A percentile compares a stretch with the other conserved stretches of the same genome.
These are phyloP conservation scores for Penicillium thymicola DNA, from an alignment of 2,329 filamentous ascomycete species.

Conservation along the genomic window DNA sequence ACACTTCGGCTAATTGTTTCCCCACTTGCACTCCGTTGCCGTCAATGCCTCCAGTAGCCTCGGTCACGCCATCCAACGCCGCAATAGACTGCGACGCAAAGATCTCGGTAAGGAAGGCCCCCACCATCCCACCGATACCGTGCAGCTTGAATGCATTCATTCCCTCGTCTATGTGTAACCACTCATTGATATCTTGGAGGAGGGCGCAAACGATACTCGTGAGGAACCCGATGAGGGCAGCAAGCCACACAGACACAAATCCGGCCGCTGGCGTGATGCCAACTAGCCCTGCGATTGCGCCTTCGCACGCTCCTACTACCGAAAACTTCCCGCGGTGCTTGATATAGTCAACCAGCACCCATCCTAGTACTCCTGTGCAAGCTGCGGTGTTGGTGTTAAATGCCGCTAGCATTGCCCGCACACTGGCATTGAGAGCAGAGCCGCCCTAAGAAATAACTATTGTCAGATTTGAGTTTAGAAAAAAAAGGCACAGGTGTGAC, in stretches of 20 bases:
- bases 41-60: slow-evolving; percentile 51
- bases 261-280: slow-evolving; percentile 58
- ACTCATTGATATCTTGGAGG: slow-evolving; percentile 52
- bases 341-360: slow-evolving; percentile 54
- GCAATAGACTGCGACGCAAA: slow-evolving; percentile 48
- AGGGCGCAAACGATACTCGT: slow-evolving; percentile 52
- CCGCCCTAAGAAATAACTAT: slow-evolving; percentile 40
- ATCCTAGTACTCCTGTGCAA: slow-evolving; percentile 53
- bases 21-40: slow-evolving; percentile 56
- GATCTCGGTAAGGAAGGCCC: slow-evolving; percentile 57
- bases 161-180: slow-evolving; percentile 55
- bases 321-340: slow-evolving; percentile 52
- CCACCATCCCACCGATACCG: slow-evolving; percentile 56
- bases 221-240: slow-evolving; percentile 55
- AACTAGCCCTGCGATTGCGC: slow-evolving; percentile 58
- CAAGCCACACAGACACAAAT: slow-evolving; percentile 53
- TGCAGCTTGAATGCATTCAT: slow-evolving; percentile 61
- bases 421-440: slow-evolving; percentile 51
- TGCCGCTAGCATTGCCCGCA: slow-evolving; percentile 54
- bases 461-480: neutral
- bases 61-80: slow-evolving; percentile 49
- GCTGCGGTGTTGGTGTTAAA: slow-evolving; percentile 60
- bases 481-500: slow-evolving; percentile 5
- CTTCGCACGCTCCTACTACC: slow-evolving; percentile 56
- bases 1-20: slow-evolving; percentile 56